Evolutionary conservation across 1,139 yeast genomes (phyloP).

Genomic region (Sugiyamaella pinicola): DNA sequence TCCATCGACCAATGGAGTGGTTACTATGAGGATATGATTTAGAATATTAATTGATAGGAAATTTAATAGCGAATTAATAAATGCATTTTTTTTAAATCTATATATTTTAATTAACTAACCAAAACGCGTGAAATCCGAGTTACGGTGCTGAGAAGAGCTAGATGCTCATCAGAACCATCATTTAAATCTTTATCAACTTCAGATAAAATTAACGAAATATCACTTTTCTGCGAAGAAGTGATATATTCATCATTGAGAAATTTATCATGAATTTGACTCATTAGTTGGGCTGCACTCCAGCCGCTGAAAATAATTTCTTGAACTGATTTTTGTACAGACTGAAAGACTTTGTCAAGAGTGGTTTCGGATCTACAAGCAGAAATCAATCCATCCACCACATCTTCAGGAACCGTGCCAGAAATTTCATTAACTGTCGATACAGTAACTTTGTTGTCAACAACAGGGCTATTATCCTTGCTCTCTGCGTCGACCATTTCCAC

Average conservation of each 20-base stretch:
- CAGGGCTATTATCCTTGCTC: constrained; percentile 27
- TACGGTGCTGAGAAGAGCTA: constrained; percentile 74
- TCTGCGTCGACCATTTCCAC: constrained; percentile 10
- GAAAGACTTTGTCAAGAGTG: constrained; percentile 36
- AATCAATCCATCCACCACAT: constrained; percentile 51
- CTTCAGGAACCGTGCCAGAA: constrained; percentile 81
- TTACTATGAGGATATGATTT: constrained; percentile 14
- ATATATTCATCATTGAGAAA: constrained; percentile 62
- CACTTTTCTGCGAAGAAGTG: constrained; percentile 60
- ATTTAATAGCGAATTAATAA: constrained; percentile 33
- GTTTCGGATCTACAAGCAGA: constrained; percentile 39
- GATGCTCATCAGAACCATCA: constrained; percentile 89
- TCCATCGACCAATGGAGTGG: constrained; percentile 44
- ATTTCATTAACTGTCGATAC: constrained; percentile 62
- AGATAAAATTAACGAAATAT: constrained; percentile 64
- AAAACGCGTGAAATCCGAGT: constrained; percentile 49
- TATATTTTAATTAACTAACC: constrained; percentile 1
- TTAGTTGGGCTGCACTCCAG: constrained; percentile 81
- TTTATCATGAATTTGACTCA: constrained; percentile 77
- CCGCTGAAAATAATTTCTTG: constrained; percentile 68
- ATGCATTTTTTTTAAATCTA: constrained; percentile 10
- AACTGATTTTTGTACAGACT: constrained; percentile 53
- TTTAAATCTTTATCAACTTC: constrained; percentile 73
- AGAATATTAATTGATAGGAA: background rate
- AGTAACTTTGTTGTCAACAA: constrained; percentile 44